These are phyloP conservation scores for Salmacisia buchloeana DNA, from an alignment of 1,284 basidiomycete genomes.

Conservation along the genomic window DNA sequence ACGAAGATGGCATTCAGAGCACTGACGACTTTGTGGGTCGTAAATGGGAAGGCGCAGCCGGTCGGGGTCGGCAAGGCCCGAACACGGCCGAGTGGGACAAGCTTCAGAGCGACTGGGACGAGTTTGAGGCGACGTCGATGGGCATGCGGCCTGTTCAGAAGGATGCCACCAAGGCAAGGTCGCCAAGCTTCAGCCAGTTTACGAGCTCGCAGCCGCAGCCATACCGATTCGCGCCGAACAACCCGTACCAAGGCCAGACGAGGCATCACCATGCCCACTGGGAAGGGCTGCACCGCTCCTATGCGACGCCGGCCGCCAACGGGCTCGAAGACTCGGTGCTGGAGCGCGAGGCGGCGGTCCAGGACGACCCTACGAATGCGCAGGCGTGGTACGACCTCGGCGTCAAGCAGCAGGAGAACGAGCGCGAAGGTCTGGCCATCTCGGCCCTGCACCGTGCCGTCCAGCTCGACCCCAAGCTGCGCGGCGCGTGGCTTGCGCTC, in stretches of 20 bases:
- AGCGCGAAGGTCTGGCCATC: constrained; percentile 85
- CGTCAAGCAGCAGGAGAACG: constrained; percentile 96
- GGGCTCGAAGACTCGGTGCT: constrained; percentile 52
- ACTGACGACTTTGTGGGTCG: constrained; percentile 49
- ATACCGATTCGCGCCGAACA: constrained; percentile 43
- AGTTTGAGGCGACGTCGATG: constrained; percentile 28
- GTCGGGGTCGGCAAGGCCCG: constrained; percentile 28
- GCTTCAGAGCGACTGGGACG: constrained; percentile 77
- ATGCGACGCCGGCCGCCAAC: constrained; percentile 21
- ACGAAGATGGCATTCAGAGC: constrained; percentile 40
- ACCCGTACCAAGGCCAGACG: constrained; percentile 37
- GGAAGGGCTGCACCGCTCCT: constrained; percentile 3
- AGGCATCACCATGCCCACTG: constrained; percentile 24
- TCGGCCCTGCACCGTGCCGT: constrained; percentile 75
- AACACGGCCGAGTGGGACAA: constrained; percentile 59
- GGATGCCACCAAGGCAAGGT: not conserved
- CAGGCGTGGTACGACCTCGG: constrained; percentile 84
- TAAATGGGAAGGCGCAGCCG: constrained; percentile 32
- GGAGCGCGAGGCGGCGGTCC: constrained; percentile 83
- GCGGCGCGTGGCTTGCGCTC: constrained; percentile 79
- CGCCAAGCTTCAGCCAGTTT: not conserved
- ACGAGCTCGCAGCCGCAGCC: constrained; percentile 15
- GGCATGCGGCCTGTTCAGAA: constrained; percentile 29
- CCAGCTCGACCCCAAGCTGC: constrained; percentile 62
- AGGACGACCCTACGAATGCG: constrained; percentile 68